Conservation (phyloP, 257 asterid genomes). For the Gentiana macrophylla region DNA sequence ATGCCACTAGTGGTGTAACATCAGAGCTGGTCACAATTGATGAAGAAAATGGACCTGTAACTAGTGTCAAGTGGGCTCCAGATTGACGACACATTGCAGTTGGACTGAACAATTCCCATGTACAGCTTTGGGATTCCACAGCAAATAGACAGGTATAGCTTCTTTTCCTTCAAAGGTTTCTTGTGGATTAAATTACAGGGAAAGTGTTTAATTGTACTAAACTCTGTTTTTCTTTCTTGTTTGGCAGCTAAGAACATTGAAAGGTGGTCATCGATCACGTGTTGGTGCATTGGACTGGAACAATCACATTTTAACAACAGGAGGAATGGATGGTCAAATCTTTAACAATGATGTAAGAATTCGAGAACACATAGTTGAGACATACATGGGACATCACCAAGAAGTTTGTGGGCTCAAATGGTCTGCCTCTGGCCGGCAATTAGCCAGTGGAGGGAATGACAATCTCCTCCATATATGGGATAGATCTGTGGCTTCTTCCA, state of each 20-base stretch:
- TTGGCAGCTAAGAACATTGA: constrained; percentile 62
- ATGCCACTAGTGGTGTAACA: constrained; percentile 64
- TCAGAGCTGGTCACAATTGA: constrained; percentile 74
- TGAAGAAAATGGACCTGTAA: constrained; percentile 78
- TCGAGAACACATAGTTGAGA: constrained; percentile 56
- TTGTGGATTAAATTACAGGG: background rate
- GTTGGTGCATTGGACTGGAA: constrained; percentile 91
- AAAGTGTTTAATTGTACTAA: background rate
- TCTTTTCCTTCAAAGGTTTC: background rate
- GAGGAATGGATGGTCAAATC: constrained; percentile 90
- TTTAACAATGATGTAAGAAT: constrained; percentile 78
- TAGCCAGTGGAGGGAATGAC: constrained; percentile 93
- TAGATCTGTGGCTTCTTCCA: constrained; percentile 54
- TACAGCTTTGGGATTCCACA: constrained; percentile 90
- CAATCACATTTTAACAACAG: constrained; percentile 76
- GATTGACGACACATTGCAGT: constrained; percentile 75
- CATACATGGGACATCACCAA: constrained; percentile 74
- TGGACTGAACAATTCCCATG: constrained; percentile 74
- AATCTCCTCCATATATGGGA: constrained; percentile 96
- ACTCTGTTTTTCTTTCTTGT: constrained; percentile 2
- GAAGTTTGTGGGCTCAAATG: constrained; percentile 94
- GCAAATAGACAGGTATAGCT: constrained; percentile 50
- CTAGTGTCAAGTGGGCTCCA: constrained; percentile 95
- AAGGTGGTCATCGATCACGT: constrained; percentile 63
- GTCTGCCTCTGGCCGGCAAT: constrained; percentile 88